Evolutionary conservation across 208 protist species (phyloP), one percentile per base, ranked within the genome.

Genomic region (Crithidia brevicula): DNA sequence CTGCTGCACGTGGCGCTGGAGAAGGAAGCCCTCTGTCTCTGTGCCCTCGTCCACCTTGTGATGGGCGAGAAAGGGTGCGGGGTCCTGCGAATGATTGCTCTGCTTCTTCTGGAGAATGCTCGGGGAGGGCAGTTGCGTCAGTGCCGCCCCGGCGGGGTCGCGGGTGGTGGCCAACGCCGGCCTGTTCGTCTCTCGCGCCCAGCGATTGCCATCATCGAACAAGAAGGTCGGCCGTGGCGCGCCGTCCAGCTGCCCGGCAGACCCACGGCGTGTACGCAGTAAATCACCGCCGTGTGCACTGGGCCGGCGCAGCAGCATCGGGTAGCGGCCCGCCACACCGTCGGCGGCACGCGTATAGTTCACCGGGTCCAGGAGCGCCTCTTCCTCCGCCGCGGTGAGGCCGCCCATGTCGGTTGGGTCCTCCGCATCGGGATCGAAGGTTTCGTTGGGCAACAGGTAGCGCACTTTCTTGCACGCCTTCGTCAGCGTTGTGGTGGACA

Each of bases 401-500:
- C 75, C 75, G 16, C 52, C 59, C 31, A 20, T 56, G 42, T 85
- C 79, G 13, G 67, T 67, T 23, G 67, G 47, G 63, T 86, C 81
- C 18, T 75, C 65, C 2, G 70, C 71, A 33, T 79, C 72, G 18
- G 81, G 76, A 50, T 82, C 53, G 46, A 72, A 86, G 4, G 63
- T 15, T 38, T 80, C 73, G 10, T 70, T 61, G 13, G 84, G 63
- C 11, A 66, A 27, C 58, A 83, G 16, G 64, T 91, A 91, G 30
- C 79, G 75, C 56, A 88, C 79, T 57, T 86, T 86, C 64, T 75
- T 77, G n/a, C 73, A 59, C 27, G 80, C 69, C 42, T 71, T 83
- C 13, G 72, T 91, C 22, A 91, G 65, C 10, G 85, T 91, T 22
- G 81, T 84, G 4, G 85, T 91, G 43, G 79, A 81, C 34, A 91